Base-by-base conservation (phyloP, 2,329 filamentous ascomycete species). In the Trichoderma endophyticum region DNA sequence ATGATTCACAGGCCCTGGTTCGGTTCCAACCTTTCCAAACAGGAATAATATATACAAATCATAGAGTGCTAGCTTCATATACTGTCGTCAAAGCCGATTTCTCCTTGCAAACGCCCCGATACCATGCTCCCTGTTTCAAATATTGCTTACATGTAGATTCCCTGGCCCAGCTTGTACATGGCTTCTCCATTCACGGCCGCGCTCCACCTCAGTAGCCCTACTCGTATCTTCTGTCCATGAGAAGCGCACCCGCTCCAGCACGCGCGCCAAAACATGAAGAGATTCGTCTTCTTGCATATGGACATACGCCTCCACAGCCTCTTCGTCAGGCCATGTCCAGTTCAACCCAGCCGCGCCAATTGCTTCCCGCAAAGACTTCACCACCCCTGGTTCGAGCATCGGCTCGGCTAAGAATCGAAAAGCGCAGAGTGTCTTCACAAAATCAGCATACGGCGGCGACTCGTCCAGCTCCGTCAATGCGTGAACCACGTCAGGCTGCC, bases 341-440 rank as follows among this genome's bases (percentile, higher is more conserved):
- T 70, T 74, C 69, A 79, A 59, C 14, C 73, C 75, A 39, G 76
- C 74, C 18, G 73, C 72, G 48, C 78, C 76, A 36, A 81, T 72
- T 9, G 73, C 74, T 5, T 74, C 71, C 60, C 79, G 76, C n/a
- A 85, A 74, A 56, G 76, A 74, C 18, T 73, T 71, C 68, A 83
- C 77, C 39, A 75, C 75, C n/a, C 77, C 75, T 11, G 73, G 73
- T 6, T 78, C 77, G 1, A 87, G 79, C 72, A 82, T 79, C 7
- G 82, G 82, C 71, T 84, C 82, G 4, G 83, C 85, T 74, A 87
- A 83, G 4, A 84, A 81, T 14, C 85, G 82, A 77, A 87, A 89
- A 12, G 80, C 81, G 73, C 84, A 86, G 8, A 87, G 74, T 32
- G 81, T 81, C 30, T 82, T 78, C 14, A 76, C 75, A 74, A 83